Base-by-base conservation (phyloP, 2,329 filamentous ascomycete species). In the Neofusicoccum ribis region DNA sequence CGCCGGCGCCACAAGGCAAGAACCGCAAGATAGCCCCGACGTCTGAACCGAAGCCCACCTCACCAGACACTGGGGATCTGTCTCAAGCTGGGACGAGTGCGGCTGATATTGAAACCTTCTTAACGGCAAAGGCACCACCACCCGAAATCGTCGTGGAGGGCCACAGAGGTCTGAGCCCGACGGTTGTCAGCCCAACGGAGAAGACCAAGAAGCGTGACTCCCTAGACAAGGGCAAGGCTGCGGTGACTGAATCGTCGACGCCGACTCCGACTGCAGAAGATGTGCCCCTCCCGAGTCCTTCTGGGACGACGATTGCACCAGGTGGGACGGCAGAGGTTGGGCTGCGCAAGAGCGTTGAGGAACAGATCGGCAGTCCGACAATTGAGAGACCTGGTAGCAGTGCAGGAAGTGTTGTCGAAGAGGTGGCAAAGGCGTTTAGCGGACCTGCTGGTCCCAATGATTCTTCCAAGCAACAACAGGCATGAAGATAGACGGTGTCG, bases 51-150 rank as follows among this genome's bases (percentile, higher is more conserved):
- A 12, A 43, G 20, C 11, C 8, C 68, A 3, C 23, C 23, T 23
- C 23, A 23, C 23, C 47, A 44, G n/a, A 47, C 60, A 20, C 68
- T 68, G 2, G 69, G 60, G 27, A 70, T 8, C 70, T 71, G 3
- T 72, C 69, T 11, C 68, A 59, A 6, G 44, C 67, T 5, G 78
- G 77, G 5, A 79, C 77, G 9, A 75, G 72, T 34, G 73, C 79
- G 14, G 74, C 74, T n/a, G 79, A 80, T 50, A 78, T 81, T 51
- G 72, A 72, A 1, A 72, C 75, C 15, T 80, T 63, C 31, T 39
- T 63, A 11, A 36, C n/a, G 3, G 36, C 39, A 11, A 63, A 51
- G 17, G 34, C 61, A 12, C 49, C 47, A 8, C 7, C 47, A 6
- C 12, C 50, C 6, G 15, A 62, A 11, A 36, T 62, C 5, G 14